Evolutionary conservation across 805 yeast species (phyloP).

Genomic region (Ogataea sp.): DNA sequence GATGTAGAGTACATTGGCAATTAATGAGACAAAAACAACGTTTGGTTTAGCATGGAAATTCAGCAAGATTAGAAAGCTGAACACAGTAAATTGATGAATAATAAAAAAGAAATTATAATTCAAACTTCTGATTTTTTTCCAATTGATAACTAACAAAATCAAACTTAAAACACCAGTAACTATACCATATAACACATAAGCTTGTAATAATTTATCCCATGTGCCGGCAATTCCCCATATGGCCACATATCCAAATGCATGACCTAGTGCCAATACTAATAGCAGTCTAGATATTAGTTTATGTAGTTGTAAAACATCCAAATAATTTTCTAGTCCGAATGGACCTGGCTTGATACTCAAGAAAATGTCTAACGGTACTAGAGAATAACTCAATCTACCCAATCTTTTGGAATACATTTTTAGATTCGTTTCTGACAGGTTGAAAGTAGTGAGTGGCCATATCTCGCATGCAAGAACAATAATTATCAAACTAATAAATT

Average conservation of each 20-base stretch:
- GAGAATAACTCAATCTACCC: constrained; percentile 53
- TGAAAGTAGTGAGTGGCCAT: no score
- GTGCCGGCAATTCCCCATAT: constrained; percentile 36
- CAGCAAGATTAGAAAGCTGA: constrained; percentile 35
- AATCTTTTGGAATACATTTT: constrained; percentile 40
- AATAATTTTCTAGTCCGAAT: constrained; percentile 37
- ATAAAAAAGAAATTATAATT: constrained; percentile 48
- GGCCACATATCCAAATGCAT: constrained; percentile 42
- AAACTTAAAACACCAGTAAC: constrained; percentile 28
- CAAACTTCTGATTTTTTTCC: constrained; percentile 39
- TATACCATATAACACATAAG: constrained; percentile 46
- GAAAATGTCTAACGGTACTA: constrained; percentile 50
- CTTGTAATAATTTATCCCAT: constrained; percentile 25
- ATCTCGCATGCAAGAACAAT: no score
- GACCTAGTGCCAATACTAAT: constrained; percentile 41
- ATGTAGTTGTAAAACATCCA: constrained; percentile 50
- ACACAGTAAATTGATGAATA: constrained; percentile 44
- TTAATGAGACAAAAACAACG: constrained; percentile 30
- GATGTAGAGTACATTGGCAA: constrained; percentile 23
- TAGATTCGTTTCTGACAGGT: no score
- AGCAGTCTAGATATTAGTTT: constrained; percentile 65
- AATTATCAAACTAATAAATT: no score
- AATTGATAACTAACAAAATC: constrained; percentile 35
- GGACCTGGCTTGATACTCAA: constrained; percentile 51
- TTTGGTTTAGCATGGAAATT: constrained; percentile 68